Conservation (phyloP, 768 basidiomycete genomes). For the Phlebiopsis flavidoalba region DNA sequence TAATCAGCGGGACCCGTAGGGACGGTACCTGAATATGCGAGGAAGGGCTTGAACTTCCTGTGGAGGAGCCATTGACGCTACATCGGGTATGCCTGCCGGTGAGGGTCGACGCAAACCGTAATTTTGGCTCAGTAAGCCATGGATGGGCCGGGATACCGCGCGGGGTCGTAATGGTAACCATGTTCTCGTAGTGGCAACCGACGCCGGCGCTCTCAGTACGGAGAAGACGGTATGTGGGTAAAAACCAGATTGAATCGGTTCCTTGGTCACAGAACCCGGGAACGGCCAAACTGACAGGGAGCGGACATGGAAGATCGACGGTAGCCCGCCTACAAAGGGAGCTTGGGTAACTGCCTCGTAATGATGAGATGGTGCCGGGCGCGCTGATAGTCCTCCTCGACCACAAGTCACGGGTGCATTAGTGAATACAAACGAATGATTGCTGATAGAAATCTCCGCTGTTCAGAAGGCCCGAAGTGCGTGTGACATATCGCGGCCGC, state of each 20-base stretch:
- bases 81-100: no score
- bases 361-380: slow-evolving; percentile 29
- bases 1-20: no score
- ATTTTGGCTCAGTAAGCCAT: no score
- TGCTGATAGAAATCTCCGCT: slow-evolving; percentile 56
- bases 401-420: slow-evolving; percentile 69
- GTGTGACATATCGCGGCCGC: slow-evolving; percentile 60
- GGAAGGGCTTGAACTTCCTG: slow-evolving; percentile 60
- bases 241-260: slow-evolving; percentile 65
- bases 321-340: slow-evolving; percentile 59
- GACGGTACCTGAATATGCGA: slow-evolving; percentile 71
- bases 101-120: no score
- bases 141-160: no score
- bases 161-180: no score
- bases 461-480: slow-evolving; percentile 75
- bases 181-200: slow-evolving; percentile 70
- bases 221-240: slow-evolving; percentile 81
- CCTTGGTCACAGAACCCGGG: neutral
- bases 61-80: slow-evolving; percentile 68
- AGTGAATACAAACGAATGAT: slow-evolving; percentile 67
- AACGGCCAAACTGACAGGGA: slow-evolving; percentile 32
- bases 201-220: slow-evolving; percentile 71
- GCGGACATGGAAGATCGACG: slow-evolving; percentile 68
- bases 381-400: slow-evolving; percentile 67
- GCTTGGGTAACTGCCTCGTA: slow-evolving; percentile 85